Conservation (phyloP, 257 asterid species). For the Lycium ferocissimum region DNA sequence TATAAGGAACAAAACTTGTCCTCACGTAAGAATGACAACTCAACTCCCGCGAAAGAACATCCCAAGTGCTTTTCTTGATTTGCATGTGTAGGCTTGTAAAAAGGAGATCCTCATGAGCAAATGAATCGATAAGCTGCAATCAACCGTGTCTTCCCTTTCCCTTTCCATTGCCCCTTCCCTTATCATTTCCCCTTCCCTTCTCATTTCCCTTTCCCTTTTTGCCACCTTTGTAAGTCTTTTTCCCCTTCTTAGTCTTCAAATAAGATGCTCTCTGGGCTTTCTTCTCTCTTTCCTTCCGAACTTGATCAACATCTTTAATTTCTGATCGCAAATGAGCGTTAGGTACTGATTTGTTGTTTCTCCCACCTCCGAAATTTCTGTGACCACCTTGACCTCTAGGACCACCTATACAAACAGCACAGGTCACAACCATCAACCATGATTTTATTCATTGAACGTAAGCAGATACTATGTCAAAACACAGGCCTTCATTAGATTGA, state of each 20-base stretch:
- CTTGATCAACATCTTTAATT: conserved; percentile 76
- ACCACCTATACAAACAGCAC: conserved; percentile 48
- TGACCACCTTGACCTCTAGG: conserved; percentile 56
- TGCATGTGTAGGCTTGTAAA: conserved; percentile 2
- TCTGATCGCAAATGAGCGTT: conserved; percentile 89
- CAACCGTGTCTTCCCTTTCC: conserved; percentile 26
- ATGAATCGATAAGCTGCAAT: not conserved
- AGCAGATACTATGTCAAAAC: not conserved
- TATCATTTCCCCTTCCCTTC: not conserved
- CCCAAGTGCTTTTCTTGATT: conserved; percentile 6
- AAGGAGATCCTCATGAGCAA: not conserved
- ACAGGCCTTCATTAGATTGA: conserved; percentile 19
- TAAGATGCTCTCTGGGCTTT: conserved; percentile 67
- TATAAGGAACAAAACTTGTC: not conserved
- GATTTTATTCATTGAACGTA: not conserved
- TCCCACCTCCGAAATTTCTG: conserved; percentile 69
- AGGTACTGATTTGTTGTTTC: conserved; percentile 49
- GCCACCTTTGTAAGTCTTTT: conserved; percentile 39
- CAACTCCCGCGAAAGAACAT: not conserved
- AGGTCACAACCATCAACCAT: conserved; percentile 14
- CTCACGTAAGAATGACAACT: not conserved
- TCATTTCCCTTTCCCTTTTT: conserved; percentile 26
- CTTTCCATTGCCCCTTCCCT: not conserved
- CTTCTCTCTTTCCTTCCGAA: conserved; percentile 86
- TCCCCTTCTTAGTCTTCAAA: conserved; percentile 64